Conservation (phyloP, 228 moss, liverwort and hornwort genomes). For the Sphagnum fallax region DNA sequence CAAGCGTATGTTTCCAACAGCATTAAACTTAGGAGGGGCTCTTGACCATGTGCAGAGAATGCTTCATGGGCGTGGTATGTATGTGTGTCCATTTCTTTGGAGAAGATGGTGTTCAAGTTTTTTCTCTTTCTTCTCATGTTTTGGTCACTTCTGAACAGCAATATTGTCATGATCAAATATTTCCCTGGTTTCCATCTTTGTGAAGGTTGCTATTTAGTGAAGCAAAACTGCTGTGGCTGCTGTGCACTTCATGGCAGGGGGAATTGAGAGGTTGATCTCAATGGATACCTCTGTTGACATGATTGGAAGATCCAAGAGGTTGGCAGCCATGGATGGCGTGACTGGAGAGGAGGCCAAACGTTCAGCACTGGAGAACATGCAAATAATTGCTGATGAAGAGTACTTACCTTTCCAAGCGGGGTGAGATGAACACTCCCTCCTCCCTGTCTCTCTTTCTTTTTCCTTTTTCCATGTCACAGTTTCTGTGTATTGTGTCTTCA, state of each 20-base stretch:
- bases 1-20: slow-evolving; percentile 77
- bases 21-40: slow-evolving; percentile 90
- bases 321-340: slow-evolving; percentile 35
- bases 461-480: not conserved
- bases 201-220: not conserved
- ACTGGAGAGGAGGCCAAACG: slow-evolving; percentile 13
- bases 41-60: slow-evolving; percentile 79
- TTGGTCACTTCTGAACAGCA: not conserved
- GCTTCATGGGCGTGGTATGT: slow-evolving; percentile 71
- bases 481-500: not conserved
- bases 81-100: too few relatives aligned
- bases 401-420: slow-evolving; percentile 71
- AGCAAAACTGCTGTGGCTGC: not conserved
- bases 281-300: slow-evolving; percentile 89
- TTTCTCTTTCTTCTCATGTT: not conserved
- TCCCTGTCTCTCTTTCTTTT: not conserved
- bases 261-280: slow-evolving; percentile 68
- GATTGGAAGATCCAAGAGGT: slow-evolving; percentile 52
- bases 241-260: slow-evolving; percentile 35
- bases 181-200: not conserved
- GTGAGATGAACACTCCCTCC: slow-evolving; percentile 15
- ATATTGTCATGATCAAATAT: not conserved
- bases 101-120: not conserved
- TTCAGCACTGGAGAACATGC: slow-evolving; percentile 34
- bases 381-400: slow-evolving; percentile 84